Conservation (phyloP, 345 rosid species). For the Fremontodendron californicum region DNA sequence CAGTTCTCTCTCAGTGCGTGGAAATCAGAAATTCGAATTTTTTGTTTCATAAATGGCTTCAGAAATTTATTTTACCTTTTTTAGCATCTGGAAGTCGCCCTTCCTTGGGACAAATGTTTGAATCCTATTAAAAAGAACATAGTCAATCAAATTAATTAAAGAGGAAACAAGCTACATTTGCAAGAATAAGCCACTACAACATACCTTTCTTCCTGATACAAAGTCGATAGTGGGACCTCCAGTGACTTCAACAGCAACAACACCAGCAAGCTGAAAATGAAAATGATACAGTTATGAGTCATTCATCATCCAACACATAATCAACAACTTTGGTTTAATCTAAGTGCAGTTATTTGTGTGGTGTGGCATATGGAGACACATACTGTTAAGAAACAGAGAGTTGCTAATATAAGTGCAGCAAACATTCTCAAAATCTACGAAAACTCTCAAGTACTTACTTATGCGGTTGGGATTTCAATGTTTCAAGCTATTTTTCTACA, state of each 20-base stretch:
- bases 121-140: slow-evolving; percentile 51
- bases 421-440: not conserved
- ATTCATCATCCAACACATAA: not conserved
- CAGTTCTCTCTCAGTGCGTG: not conserved
- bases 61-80: slow-evolving; percentile 41
- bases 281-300: not conserved
- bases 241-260: slow-evolving; percentile 97
- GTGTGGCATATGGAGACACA: not conserved
- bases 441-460: not conserved
- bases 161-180: slow-evolving; percentile 10
- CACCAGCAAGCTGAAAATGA: slow-evolving; percentile 77
- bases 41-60: slow-evolving; percentile 8
- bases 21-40: not conserved
- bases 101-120: slow-evolving; percentile 60
- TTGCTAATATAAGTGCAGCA: not conserved
- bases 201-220: slow-evolving; percentile 85
- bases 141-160: slow-evolving; percentile 12
- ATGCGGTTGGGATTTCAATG: not conserved
- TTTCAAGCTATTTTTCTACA: not conserved
- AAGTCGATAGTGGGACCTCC: slow-evolving; percentile 87
- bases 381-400: not conserved
- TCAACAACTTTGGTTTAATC: not conserved
- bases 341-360: not conserved
- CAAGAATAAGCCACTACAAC: slow-evolving; percentile 12
- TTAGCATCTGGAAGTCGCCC: slow-evolving; percentile 94